Evolutionary conservation across 2,329 filamentous ascomycete species (phyloP).

Genomic region (Botrytis hyacinthi): DNA sequence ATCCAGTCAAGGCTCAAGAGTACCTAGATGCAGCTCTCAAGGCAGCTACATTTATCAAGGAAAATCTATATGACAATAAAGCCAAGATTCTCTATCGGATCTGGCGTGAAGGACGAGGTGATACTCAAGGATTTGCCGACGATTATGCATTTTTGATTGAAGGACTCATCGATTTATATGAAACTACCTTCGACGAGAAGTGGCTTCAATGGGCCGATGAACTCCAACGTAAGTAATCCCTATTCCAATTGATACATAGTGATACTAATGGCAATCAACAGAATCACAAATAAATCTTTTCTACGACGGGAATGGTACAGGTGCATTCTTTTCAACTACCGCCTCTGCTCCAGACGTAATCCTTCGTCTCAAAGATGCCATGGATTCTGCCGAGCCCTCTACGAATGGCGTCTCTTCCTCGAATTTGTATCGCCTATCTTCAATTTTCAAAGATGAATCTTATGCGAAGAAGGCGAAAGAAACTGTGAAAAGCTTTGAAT

Average conservation of each 20-base stretch:
- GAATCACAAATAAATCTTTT: constrained; percentile 74
- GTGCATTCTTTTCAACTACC: constrained; percentile 72
- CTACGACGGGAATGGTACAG: constrained; percentile 56
- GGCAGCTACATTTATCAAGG: constrained; percentile 69
- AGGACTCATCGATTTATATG: constrained; percentile 80
- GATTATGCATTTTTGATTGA: constrained; percentile 90
- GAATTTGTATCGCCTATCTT: constrained; percentile 80
- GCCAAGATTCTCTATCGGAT: constrained; percentile 68
- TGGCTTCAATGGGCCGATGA: constrained; percentile 79
- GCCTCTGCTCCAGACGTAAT: constrained; percentile 65
- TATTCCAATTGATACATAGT: not conserved
- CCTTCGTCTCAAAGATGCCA: constrained; percentile 88
- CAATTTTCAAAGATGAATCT: constrained; percentile 62
- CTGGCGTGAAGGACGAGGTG: constrained; percentile 64
- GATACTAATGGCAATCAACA: constrained; percentile 37
- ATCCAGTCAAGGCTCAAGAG: constrained; percentile 53
- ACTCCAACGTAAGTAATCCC: constrained; percentile 62
- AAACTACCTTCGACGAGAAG: constrained; percentile 72
- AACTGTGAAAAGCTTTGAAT: constrained; percentile 82
- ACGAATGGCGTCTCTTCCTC: constrained; percentile 83
- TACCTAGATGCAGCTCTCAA: constrained; percentile 66
- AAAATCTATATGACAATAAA: constrained; percentile 67
- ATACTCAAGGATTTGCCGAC: constrained; percentile 77
- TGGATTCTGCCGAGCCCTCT: constrained; percentile 88
- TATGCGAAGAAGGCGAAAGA: constrained; percentile 66